Conservation (phyloP, 164 flowering plant genomes). For the Vitis labrusca region DNA sequence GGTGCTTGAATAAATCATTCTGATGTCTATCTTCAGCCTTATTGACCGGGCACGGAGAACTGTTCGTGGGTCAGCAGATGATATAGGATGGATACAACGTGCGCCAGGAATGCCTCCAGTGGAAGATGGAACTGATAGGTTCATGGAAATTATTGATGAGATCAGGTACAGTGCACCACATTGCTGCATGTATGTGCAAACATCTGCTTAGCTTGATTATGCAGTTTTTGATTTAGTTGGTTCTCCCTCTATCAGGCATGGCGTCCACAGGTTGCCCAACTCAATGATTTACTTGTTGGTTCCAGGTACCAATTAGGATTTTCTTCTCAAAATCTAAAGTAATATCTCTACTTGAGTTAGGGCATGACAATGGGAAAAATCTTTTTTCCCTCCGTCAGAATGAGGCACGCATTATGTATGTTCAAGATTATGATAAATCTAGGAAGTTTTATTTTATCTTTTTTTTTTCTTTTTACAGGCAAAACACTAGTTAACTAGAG, state of each 20-base stretch:
- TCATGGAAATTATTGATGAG: conserved; percentile 65
- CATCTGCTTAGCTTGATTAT: conserved; percentile 11
- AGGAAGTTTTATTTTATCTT: too few species aligned
- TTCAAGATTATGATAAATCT: not conserved
- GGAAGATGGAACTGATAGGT: conserved; percentile 85
- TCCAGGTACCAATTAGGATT: conserved; percentile 63
- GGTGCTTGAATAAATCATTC: not conserved
- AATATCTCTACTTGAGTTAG: not conserved
- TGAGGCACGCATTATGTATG: not conserved
- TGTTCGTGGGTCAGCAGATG: conserved; percentile 94
- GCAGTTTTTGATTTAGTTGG: conserved; percentile 16
- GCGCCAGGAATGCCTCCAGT: conserved; percentile 76
- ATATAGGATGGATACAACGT: conserved; percentile 90
- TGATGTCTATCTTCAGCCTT: conserved; percentile 49
- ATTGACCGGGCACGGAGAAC: conserved; percentile 79
- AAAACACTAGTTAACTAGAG: too few species aligned
- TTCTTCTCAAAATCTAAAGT: not conserved
- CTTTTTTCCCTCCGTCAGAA: not conserved
- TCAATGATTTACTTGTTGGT: conserved; percentile 83
- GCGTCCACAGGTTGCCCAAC: conserved; percentile 79
- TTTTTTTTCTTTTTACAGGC: too few species aligned
- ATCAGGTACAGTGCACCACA: conserved; percentile 47
- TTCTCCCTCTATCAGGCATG: conserved; percentile 64
- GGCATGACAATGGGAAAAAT: not conserved
- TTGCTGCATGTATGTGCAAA: conserved; percentile 3